Conservation (phyloP, 2,329 filamentous ascomycete species). For the Penicillium sp. region DNA sequence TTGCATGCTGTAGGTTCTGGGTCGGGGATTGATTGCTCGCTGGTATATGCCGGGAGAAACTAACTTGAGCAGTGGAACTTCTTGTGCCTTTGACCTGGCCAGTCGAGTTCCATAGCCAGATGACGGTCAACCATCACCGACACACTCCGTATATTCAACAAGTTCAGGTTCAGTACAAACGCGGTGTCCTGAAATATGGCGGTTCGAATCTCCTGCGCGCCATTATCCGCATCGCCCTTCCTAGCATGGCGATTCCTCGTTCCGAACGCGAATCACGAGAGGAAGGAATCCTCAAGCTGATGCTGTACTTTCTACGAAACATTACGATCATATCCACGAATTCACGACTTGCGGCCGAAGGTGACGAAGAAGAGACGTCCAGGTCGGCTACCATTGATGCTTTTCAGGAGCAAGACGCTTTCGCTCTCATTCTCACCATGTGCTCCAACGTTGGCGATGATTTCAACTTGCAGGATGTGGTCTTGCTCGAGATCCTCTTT, state of each 20-base stretch:
- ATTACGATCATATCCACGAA: slow-evolving; percentile 79
- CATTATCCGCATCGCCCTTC: slow-evolving; percentile 74
- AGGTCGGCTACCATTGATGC: slow-evolving; percentile 83
- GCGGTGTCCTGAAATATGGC: slow-evolving; percentile 79
- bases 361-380: slow-evolving; percentile 86
- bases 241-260: slow-evolving; percentile 75
- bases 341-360: slow-evolving; percentile 69
- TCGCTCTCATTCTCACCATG: slow-evolving; percentile 78
- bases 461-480: slow-evolving; percentile 81
- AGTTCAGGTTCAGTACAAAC: slow-evolving; percentile 85
- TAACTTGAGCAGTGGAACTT: slow-evolving; percentile 63
- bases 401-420: slow-evolving; percentile 86
- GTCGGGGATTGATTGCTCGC: too few species aligned
- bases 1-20: slow-evolving; percentile 67
- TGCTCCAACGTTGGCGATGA: slow-evolving; percentile 93
- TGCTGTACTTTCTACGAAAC: slow-evolving; percentile 86
- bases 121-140: slow-evolving; percentile 88
- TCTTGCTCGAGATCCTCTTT: slow-evolving; percentile 89
- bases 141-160: slow-evolving; percentile 87
- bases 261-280: slow-evolving; percentile 75
- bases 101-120: slow-evolving; percentile 73
- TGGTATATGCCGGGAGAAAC: neutral
- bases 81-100: slow-evolving; percentile 94
- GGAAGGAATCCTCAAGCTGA: slow-evolving; percentile 86
- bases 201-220: slow-evolving; percentile 73